Conservation (phyloP, 1,284 basidiomycete species). For the Agroathelia rolfsii region DNA sequence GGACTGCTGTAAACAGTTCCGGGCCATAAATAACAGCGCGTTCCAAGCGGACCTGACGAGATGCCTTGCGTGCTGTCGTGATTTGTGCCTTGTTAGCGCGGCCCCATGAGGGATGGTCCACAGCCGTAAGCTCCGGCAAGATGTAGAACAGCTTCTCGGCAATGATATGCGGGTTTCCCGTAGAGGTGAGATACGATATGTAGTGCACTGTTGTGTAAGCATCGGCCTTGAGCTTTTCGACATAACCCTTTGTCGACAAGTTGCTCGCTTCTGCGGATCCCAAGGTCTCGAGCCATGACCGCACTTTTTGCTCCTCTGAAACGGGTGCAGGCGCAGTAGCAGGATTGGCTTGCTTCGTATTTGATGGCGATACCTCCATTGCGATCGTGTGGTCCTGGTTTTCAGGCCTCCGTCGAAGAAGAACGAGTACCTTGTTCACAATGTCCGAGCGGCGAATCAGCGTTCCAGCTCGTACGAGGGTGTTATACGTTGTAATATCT, state of each 20-base stretch:
- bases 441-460: conserved; percentile 40
- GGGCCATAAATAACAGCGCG: conserved; percentile 46
- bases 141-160: conserved; percentile 36
- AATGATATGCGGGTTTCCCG: conserved; percentile 35
- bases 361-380: conserved; percentile 9
- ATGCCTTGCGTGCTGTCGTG: conserved; percentile 13
- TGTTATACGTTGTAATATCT: conserved; percentile 43
- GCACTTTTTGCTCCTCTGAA: too few relatives aligned
- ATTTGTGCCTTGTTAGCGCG: conserved; percentile 14
- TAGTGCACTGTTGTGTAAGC: conserved; percentile 39
- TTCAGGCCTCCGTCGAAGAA: conserved; percentile 19
- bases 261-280: background rate
- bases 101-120: conserved; percentile 29
- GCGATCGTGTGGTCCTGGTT: conserved; percentile 17
- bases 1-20: conserved; percentile 41
- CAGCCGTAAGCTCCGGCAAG: conserved; percentile 40
- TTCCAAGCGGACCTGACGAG: conserved; percentile 23
- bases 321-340: too few relatives aligned
- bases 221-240: conserved; percentile 19
- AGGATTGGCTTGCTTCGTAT: too few relatives aligned
- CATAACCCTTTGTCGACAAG: too few relatives aligned
- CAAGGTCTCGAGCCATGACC: background rate
- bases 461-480: conserved; percentile 43
- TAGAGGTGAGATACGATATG: conserved; percentile 41
- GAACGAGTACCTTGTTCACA: conserved; percentile 23